Base-by-base conservation (phyloP, 106 monocot genomes). In the Cymbidium sinense region DNA sequence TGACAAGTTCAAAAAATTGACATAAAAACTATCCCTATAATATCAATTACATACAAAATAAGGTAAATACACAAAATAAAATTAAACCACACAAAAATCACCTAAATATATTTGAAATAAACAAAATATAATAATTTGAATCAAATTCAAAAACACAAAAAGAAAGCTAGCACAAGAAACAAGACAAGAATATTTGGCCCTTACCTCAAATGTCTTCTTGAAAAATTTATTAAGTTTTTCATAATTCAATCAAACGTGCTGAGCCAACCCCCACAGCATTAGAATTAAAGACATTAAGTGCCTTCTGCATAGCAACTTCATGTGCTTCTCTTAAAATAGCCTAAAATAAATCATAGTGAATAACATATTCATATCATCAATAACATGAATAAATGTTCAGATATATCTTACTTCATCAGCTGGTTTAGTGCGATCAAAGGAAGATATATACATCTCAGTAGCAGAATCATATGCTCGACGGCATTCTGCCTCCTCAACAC, bases 401-500 rank as follows among this genome's bases (percentile, higher is more conserved):
- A 61, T 3, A 61, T 39, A 23, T 3, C 31, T 75, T 86, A 96
- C 96, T 86, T 96, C 96, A 12, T 96, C 96, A 73, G 91, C 89
- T 73, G 84, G 89, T 75, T 83, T 91, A 9, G 76, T 84, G 43
- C 86, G 86, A 47, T 93, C 93, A 91, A 96, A 96, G 51, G 83
- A 89, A 54, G 91, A 86, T 72, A 77, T 83, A 58, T 96, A 96
- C 29, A 81, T 76, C 58, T 91, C 96, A 80, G 86, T 65, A 64
- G 93, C 93, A 74, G 82, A 71, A 80, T 93, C 91, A 80, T 83
- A 96, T 75, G 96, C 93, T 76, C 87, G 89, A 44, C 89, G 88
- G 35, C 96, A 96, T 86, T 96, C 96, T 72, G 87, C 81, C 86
- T 96, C 96, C 93, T 96, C 96, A 83, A 96, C 96, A 85, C 96